Evolutionary conservation across 768 basidiomycete species (phyloP).

Genomic region (Leccinum broughii): DNA sequence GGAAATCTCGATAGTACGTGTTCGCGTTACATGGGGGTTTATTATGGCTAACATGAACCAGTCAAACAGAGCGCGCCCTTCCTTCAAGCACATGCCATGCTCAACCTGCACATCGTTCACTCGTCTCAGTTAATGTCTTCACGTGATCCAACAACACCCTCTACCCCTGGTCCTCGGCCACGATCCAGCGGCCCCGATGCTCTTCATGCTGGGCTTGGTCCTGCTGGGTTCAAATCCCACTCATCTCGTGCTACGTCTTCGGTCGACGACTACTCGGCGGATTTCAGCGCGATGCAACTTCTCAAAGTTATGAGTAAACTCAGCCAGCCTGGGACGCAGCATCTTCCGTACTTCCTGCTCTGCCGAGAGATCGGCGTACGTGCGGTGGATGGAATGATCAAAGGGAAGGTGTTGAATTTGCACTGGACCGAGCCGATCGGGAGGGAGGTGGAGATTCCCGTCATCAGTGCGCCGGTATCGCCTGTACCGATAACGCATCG

Average conservation of each 20-base stretch:
- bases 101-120: conserved; percentile 87
- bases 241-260: conserved; percentile 24
- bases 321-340: conserved; percentile 58
- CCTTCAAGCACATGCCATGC: conserved; percentile 78
- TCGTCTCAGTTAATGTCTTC: conserved; percentile 59
- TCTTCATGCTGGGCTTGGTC: conserved; percentile 57
- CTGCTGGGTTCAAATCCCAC: conserved; percentile 65
- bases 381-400: conserved; percentile 84
- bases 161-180: conserved; percentile 35
- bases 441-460: conserved; percentile 43
- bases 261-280: conserved; percentile 52
- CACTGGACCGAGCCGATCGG: conserved; percentile 76
- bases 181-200: conserved; percentile 45
- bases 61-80: conserved; percentile 82
- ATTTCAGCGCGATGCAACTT: conserved; percentile 78
- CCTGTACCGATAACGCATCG: conserved; percentile 30
- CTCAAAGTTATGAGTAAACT: conserved; percentile 81
- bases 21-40: not conserved
- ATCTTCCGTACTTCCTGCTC: conserved; percentile 77
- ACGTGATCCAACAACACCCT: conserved; percentile 34
- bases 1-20: conserved; percentile 69
- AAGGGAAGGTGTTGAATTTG: conserved; percentile 70
- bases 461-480: conserved; percentile 29
- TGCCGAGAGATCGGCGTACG: conserved; percentile 83
- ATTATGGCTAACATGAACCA: conserved; percentile 29